These are phyloP conservation scores for Kondoa malvinella DNA, from an alignment of 768 basidiomycete species.

Conservation along the genomic window DNA sequence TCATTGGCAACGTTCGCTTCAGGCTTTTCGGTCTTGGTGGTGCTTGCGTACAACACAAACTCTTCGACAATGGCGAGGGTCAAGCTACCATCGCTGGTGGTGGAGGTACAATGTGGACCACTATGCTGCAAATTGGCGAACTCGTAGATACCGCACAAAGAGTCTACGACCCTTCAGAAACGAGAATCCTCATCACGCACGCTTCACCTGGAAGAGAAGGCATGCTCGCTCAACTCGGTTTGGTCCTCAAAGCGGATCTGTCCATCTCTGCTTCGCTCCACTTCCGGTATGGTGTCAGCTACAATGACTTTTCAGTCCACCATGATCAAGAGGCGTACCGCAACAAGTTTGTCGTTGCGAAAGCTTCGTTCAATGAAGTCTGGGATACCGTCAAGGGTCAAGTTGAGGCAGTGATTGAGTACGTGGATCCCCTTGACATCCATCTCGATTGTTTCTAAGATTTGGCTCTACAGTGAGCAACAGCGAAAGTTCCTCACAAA, in stretches of 20 bases:
- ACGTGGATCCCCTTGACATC: constrained; percentile 19
- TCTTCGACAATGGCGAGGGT: constrained; percentile 87
- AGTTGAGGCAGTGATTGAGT: constrained; percentile 77
- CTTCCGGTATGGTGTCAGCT: constrained; percentile 88
- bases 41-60: constrained; percentile 82
- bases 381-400: constrained; percentile 86
- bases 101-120: constrained; percentile 97
- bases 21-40: constrained; percentile 91
- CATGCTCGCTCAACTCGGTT: constrained; percentile 71
- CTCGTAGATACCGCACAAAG: constrained; percentile 92
- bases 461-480: constrained; percentile 40
- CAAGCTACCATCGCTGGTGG: constrained; percentile 94
- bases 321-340: constrained; percentile 74
- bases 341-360: constrained; percentile 57
- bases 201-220: constrained; percentile 85
- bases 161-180: constrained; percentile 70
- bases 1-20: constrained; percentile 82
- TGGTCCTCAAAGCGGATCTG: constrained; percentile 82
- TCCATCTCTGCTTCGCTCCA: constrained; percentile 88
- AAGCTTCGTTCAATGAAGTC: constrained; percentile 72
- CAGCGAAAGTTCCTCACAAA: constrained; percentile 78
- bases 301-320: constrained; percentile 93
- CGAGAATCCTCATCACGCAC: constrained; percentile 80
- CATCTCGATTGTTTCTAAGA: background rate
- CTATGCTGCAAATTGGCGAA: constrained; percentile 90